Evolutionary conservation across 2,329 filamentous ascomycete genomes (phyloP), one percentile per base, ranked within the genome.

Genomic region (Fusarium sp.): DNA sequence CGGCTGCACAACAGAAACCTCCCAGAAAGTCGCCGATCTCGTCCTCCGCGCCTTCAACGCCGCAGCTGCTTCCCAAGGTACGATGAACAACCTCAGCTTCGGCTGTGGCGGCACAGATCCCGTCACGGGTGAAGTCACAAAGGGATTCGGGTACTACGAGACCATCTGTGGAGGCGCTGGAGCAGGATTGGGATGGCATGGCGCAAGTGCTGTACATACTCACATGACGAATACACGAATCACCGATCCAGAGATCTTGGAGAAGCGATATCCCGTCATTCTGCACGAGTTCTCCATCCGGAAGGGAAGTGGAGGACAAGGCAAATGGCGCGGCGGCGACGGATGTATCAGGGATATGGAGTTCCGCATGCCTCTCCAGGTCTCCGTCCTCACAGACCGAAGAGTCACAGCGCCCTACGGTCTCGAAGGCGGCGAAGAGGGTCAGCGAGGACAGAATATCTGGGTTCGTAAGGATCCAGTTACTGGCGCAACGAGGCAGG

Each of bases 341-440:
- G 93, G 93, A 14, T 90, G 92, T 0, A 81, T 94, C 0, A 80
- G 92, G 0, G 93, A 96, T 62, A 93, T 96, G 61, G 92, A 96
- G 78, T 94, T 94, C 77, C 84, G 92, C 4, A 88, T 92, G 41
- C 90, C 91, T 0, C 86, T 96, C 7, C 90, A 94, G 76, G 91
- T 92, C 15, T 91, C 88, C 2, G 95, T 97, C 25, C 80, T 96
- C 8, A 92, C 88, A 7, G 93, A 97, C 77, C 78, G 93, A 19
- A 81, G 93, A 30, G 91, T 95, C 0, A 89, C 92, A 66, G 84
- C 87, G 52, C 93, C 93, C 0, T 94, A 93, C 57, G 92, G 92
- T 0, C 83, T 94, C 59, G 87, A 87, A 19, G 92, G 92, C 0
- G 92, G 92, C 2, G 87, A 86, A 10, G 88, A 92, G 45, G 92